Conservation (phyloP, 2,329 filamentous ascomycete genomes). For the Aspergillus sojae region DNA sequence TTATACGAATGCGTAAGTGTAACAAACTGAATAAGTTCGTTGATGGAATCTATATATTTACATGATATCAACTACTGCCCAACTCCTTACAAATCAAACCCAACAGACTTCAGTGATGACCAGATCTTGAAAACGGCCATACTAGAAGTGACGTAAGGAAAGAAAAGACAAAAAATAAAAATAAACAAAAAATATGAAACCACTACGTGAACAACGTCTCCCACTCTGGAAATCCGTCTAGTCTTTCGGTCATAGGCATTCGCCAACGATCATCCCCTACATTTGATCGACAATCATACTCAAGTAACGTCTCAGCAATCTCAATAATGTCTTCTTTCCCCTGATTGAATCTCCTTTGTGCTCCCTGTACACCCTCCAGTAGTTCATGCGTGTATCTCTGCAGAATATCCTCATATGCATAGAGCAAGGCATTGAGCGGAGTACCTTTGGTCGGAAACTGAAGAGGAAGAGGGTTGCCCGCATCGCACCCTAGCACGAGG, state of each 20-base stretch:
- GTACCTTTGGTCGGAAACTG: not conserved
- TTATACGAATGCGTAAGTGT: too few relatives aligned
- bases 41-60: too few relatives aligned
- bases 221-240: not conserved
- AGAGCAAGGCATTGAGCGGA: not conserved
- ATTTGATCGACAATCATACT: not conserved
- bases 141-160: too few relatives aligned
- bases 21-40: too few relatives aligned
- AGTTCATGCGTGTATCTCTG: not conserved
- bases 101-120: too few relatives aligned
- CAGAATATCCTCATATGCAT: not conserved
- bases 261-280: not conserved
- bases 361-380: not conserved
- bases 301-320: not conserved
- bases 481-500: not conserved
- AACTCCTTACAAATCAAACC: not conserved
- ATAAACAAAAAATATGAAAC: not conserved
- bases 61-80: not conserved
- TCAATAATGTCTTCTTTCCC: not conserved
- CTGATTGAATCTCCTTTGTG: not conserved
- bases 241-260: not conserved
- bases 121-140: too few relatives aligned
- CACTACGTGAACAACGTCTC: not conserved
- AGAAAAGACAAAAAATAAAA: not conserved
- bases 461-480: not conserved